Base-by-base conservation (phyloP, 345 rosid genomes). In the Iberis pinnata region DNA sequence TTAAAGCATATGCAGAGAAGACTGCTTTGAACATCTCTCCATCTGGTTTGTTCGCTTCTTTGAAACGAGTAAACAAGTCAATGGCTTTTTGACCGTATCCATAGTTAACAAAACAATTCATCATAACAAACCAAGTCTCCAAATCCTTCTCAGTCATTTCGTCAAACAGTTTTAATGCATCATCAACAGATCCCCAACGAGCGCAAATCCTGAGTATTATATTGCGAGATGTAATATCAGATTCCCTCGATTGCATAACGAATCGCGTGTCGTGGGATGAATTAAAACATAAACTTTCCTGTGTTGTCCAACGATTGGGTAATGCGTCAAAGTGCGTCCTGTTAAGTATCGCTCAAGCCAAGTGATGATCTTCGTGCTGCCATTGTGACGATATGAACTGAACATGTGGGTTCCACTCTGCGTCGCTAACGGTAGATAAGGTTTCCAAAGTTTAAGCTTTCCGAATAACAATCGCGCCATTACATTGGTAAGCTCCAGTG, bases 31-130 rank as follows among this genome's bases (percentile, higher is more conserved):
- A 87, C 52, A 90, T 56, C 45, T 69, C 65, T 14, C 76, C 73
- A 14, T 84, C 77, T 0, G 92, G 95, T 58, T 60, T 73, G 49
- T 76, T 54, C 42, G 87, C 95, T 22, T 75, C 71, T 68, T 80
- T 90, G 58, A 87, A 90, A 9, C 68, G 67, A 60, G 60, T 39
- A 63, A 84, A 87, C 57, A 84, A 61, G 54, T 90, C 92, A 37
- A 90, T 69, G 29, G 86, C 88, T 43, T 90, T 92, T 76, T 90
- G 95, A 58, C 86, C 96, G 7, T 69, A 61, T 19, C 78, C 98
- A 61, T 72, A 78, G 68, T 73, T 82, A 2, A 85, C 83, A n/a
- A 90, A 72, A 71, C 95, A 67, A 53, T 71, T 75, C 47, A 82
- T 84, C 72, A 87, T 71, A 16, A 43, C 68, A 43, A 74, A 71